These are phyloP conservation scores for Sporothrix protearum DNA, from an alignment of 2,329 filamentous ascomycete species.

Conservation along the genomic window DNA sequence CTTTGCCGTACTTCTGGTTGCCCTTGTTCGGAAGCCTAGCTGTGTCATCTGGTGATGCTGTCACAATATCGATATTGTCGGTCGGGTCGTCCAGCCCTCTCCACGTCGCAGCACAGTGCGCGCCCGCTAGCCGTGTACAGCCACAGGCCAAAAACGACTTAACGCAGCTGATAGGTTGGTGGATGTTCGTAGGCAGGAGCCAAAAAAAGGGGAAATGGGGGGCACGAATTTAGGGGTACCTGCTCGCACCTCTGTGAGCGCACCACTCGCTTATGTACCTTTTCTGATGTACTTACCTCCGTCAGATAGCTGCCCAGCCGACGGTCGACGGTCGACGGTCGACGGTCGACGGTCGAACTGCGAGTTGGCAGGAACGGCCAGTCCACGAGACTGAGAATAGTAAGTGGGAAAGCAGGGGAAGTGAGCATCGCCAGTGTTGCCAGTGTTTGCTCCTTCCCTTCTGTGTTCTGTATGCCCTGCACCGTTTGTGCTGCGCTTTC, in stretches of 20 bases:
- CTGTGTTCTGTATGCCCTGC: not conserved
- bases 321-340: not conserved
- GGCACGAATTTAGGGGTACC: conserved; percentile 1
- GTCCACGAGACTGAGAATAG: not conserved
- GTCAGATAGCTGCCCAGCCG: not conserved
- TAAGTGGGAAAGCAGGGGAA: not conserved
- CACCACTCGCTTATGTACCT: not conserved
- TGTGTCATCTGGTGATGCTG: not conserved
- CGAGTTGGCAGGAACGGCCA: not conserved
- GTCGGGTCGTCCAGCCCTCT: not conserved
- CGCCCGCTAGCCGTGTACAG: conserved; percentile 13
- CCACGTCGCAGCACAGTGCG: conserved; percentile 18
- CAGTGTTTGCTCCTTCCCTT: not conserved
- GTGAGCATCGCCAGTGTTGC: not conserved
- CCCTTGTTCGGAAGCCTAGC: not conserved
- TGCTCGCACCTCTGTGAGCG: not conserved
- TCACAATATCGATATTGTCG: not conserved
- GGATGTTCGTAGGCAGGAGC: conserved; percentile 5
- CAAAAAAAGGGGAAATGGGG: conserved; percentile 6
- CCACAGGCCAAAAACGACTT: conserved; percentile 12
- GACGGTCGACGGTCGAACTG: not conserved
- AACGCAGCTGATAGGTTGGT: conserved; percentile 8
- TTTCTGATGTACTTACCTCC: not conserved
- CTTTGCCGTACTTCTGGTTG: not conserved
- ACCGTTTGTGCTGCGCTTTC: conserved; percentile 2